These are phyloP conservation scores for Calycina marina DNA, from an alignment of 2,329 filamentous ascomycete species.

Conservation along the genomic window DNA sequence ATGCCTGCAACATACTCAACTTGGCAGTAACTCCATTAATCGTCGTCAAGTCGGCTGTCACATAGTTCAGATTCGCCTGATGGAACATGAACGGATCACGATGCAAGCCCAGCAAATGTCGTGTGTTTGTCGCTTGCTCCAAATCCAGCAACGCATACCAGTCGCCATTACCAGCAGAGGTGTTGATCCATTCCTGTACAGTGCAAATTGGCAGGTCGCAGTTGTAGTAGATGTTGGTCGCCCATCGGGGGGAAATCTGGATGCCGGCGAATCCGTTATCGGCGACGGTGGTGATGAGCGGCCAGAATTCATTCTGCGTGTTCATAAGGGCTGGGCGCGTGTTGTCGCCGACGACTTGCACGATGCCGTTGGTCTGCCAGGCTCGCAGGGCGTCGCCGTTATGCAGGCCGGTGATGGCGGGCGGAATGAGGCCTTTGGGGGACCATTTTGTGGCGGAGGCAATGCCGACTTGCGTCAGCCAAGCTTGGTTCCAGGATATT, in stretches of 20 bases:
- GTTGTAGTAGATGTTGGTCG: constrained; percentile 50
- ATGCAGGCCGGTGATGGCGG: constrained; percentile 47
- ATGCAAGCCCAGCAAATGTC: constrained; percentile 37
- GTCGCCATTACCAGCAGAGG: constrained; percentile 35
- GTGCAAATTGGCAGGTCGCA: constrained; percentile 42
- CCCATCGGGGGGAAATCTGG: constrained; percentile 43
- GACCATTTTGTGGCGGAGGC: constrained; percentile 32
- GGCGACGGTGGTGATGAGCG: constrained; percentile 34
- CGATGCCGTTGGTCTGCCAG: constrained; percentile 44
- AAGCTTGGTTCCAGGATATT: constrained; percentile 44
- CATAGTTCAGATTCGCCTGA: constrained; percentile 24
- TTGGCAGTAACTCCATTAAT: constrained; percentile 5
- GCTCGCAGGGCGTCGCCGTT: constrained; percentile 47
- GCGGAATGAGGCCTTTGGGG: constrained; percentile 40
- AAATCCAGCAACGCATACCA: constrained; percentile 35
- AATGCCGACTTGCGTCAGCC: constrained; percentile 39
- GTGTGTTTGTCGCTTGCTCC: constrained; percentile 36
- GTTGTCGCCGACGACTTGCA: constrained; percentile 48
- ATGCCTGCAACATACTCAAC: constrained; percentile 4
- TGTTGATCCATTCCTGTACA: constrained; percentile 43
- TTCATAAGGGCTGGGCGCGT: constrained; percentile 40
- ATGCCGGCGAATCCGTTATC: constrained; percentile 40
- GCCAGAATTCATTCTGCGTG: constrained; percentile 31
- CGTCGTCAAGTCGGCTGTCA: constrained; percentile 2
- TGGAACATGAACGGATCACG: constrained; percentile 30